Base-by-base conservation (phyloP, 2,329 filamentous ascomycete species). In the Biscogniauxia marginata region DNA sequence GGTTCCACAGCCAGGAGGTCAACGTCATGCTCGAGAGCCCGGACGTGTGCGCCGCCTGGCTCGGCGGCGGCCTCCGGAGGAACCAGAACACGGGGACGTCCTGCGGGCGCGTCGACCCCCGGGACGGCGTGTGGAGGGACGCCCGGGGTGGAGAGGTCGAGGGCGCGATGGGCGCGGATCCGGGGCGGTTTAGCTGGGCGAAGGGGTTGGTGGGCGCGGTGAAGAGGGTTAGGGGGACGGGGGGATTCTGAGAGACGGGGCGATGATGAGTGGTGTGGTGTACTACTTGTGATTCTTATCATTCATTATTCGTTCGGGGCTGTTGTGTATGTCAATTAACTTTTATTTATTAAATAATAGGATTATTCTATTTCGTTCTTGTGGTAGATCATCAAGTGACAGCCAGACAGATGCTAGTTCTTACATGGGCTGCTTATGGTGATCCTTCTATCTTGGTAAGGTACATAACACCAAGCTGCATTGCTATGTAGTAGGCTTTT, bases 1-100 rank as follows among this genome's bases (percentile, higher is more conserved):
- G 88, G 85, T 92, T 81, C 62, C 89, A 93, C 67, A 86, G 82
- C 53, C 88, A 92, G 70, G 90, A 93, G 70, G 81, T 89, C 53
- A 93, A 93, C 62, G 71, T 93, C 21, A 84, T 93, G 81, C 73
- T 92, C 5, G 89, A 93, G 59, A 87, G 82, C 19, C 64, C 70
- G 0, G 70, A 77, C 1, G 74, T 92, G 0, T 91, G 89, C 63
- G 68, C 67, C 24, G 77, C 76, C 30, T 91, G 88, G 88, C 77
- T 83, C 19, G 82, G 85, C 13, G 30, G 13, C 16, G 83, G 74
- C 0, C 77, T 89, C 16, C 73, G 81, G 23, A 75, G 83, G 21
- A 89, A 89, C 65, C 86, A 90, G 67, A 90, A 90, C 62, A 90
- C 87, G 0, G 76, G 75, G n/a, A n/a, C n/a, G n/a, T n/a, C 22